Evolutionary conservation across 1,284 basidiomycete species (phyloP).

Genomic region (Cutaneotrichosporon spelunceum): DNA sequence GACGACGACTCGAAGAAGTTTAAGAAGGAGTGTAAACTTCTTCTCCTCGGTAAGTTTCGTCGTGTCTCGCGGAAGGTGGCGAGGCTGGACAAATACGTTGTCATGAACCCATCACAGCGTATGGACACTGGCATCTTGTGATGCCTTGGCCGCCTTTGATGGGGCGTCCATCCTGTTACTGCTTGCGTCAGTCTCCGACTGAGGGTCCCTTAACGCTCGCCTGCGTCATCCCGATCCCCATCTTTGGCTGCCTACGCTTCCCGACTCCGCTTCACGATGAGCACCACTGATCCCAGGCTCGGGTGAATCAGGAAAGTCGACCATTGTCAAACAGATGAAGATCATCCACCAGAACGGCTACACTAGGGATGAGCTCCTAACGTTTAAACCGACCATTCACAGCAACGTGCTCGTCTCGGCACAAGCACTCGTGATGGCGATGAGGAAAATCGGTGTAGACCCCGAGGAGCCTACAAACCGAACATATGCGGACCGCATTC

Average conservation of each 20-base stretch:
- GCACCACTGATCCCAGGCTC: slow-evolving; percentile 55
- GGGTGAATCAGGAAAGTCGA: slow-evolving; percentile 89
- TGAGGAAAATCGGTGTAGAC: slow-evolving; percentile 83
- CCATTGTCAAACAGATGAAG: slow-evolving; percentile 99
- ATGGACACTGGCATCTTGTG: too few species aligned
- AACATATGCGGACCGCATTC: slow-evolving; percentile 57
- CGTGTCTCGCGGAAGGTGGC: background rate
- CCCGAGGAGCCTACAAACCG: slow-evolving; percentile 73
- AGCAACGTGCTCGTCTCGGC: slow-evolving; percentile 77
- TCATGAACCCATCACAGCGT: background rate
- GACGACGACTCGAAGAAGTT: slow-evolving; percentile 61
- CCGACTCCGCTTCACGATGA: background rate
- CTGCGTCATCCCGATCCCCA: background rate
- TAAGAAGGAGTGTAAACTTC: slow-evolving; percentile 90
- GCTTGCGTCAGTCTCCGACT: too few species aligned
- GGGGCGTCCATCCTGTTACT: too few species aligned
- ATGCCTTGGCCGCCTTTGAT: too few species aligned
- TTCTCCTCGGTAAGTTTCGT: slow-evolving; percentile 70
- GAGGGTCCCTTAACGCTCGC: too few species aligned
- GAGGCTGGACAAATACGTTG: background rate
- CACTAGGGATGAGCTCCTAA: slow-evolving; percentile 70
- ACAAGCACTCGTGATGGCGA: slow-evolving; percentile 81
- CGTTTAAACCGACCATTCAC: slow-evolving; percentile 68
- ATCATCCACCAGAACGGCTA: slow-evolving; percentile 97
- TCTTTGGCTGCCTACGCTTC: background rate